Evolutionary conservation across 2,329 filamentous ascomycete genomes (phyloP), one percentile per base, ranked within the genome.

Genomic region (Penicillium sp.): DNA sequence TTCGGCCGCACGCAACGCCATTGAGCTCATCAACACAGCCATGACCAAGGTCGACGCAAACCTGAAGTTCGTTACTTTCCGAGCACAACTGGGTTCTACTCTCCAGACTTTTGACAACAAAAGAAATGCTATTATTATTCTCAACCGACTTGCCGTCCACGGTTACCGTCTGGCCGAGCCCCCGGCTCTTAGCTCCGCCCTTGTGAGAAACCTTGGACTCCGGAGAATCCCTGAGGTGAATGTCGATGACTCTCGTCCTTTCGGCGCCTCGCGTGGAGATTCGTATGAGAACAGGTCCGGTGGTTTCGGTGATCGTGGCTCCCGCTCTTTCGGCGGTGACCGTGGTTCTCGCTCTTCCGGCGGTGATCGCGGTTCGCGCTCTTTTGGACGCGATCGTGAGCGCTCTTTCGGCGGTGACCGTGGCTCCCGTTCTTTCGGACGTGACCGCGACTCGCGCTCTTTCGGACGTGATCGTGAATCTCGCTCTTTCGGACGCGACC

Each of bases 121-220:
- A 63, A 68, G 72, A 8, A 62, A 57, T 9, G 68, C 82, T 10
- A 60, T 83, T n/a, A 68, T 76, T 14, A 70, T 72, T 10, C 71
- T 82, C 27, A 81, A 82, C 60, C 67, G 75, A 49, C 67, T 79
- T 19, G 75, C 78, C 8, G 70, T 75, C 43, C 75, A 78, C 58
- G 80, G 80, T 7, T 83, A 79, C 75, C 77, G 78, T 6, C 73
- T 83, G 67, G 59, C 72, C 4, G 62, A 68, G 25, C 74, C 78
- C 14, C 81, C 81, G 6, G 26, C 48, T 1, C 53, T 78, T 14
- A 54, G 52, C 21, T 50, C 53, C 4, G 48, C 31, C 6, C 45
- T 72, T 25, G 68, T 67, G 9, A 31, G 54, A 7, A 75, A 69
- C 60, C 56, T 76, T 23, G 72, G 74, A 11, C 63, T 75, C 13